phyloP scores from a whole-genome alignment of 176 grass and related monocot species.

The Dactylis glomerata region DNA sequence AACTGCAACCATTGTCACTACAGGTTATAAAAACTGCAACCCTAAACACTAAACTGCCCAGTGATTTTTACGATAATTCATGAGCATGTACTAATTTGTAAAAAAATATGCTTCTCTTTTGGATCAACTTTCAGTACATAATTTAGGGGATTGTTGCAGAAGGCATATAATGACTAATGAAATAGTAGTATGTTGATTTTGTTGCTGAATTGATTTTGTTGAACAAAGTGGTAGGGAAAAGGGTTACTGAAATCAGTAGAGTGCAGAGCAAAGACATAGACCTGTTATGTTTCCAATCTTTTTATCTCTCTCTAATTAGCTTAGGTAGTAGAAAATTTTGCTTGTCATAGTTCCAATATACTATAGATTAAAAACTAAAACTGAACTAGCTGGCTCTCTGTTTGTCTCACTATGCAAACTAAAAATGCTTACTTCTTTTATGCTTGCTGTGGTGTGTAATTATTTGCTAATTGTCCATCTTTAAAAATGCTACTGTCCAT shows the following conservation, averaged over 20 bases:
- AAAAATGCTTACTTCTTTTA: too few species aligned
- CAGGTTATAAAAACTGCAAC: neutral
- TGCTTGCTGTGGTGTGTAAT: too few species aligned
- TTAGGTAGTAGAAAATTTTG: slow-evolving; percentile 6
- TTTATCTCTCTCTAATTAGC: slow-evolving; percentile 16
- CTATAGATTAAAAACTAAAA: too few species aligned
- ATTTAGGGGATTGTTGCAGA: neutral
- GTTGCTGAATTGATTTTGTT: neutral
- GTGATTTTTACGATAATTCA: neutral
- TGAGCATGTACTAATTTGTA: neutral
- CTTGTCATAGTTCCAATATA: too few species aligned
- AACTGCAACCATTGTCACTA: too few species aligned
- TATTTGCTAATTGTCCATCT: too few species aligned
- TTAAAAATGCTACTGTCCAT: too few species aligned
- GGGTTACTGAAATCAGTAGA: neutral
- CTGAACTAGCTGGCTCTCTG: too few species aligned
- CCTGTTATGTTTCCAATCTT: neutral
- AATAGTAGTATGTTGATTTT: neutral
- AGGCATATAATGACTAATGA: neutral
- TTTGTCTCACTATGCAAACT: too few species aligned
- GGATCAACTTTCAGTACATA: neutral
- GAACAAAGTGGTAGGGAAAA: neutral
- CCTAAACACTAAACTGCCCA: too few species aligned
- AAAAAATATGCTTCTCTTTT: neutral
- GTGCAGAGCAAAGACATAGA: neutral